Percentiles rank a stretch among this genome's conserved stretches.
These are phyloP conservation scores for Epithele typhae DNA, from an alignment of 768 basidiomycete genomes.

Conservation along the genomic window DNA sequence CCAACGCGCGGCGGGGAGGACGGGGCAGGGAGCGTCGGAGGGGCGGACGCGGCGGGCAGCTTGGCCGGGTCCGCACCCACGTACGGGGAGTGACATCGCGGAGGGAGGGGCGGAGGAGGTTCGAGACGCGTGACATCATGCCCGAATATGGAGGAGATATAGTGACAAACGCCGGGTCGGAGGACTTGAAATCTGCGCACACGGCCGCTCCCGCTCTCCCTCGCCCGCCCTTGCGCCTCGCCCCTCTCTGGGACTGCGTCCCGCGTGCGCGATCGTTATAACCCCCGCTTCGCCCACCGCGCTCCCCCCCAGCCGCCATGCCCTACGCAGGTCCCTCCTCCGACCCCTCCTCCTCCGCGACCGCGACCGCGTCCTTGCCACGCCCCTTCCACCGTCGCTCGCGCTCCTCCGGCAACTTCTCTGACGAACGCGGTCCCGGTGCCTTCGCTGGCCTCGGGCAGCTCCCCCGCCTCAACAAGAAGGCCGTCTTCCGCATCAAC, in stretches of 20 bases:
- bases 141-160: not conserved
- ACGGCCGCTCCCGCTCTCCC: not conserved
- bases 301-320: conserved; percentile 13
- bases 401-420: conserved; percentile 29
- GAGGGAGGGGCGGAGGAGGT: not conserved
- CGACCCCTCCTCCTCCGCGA: conserved; percentile 7
- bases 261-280: not conserved
- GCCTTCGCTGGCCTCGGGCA: conserved; percentile 44
- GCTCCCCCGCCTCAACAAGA: conserved; percentile 40
- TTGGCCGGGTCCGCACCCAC: not conserved
- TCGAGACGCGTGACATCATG: not conserved
- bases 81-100: not conserved
- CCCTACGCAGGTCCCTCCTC: conserved; percentile 25
- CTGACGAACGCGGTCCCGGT: conserved; percentile 40
- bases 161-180: too few relatives aligned
- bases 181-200: not conserved
- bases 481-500: conserved; percentile 22
- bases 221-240: not conserved
- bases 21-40: not conserved
- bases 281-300: not conserved
- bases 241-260: not conserved
- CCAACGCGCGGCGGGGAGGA: not conserved
- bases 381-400: conserved; percentile 25
- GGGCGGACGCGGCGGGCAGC: not conserved
- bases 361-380: conserved; percentile 18